Evolutionary conservation across 768 basidiomycete species (phyloP).

Genomic region (Lactifluus rugatus): DNA sequence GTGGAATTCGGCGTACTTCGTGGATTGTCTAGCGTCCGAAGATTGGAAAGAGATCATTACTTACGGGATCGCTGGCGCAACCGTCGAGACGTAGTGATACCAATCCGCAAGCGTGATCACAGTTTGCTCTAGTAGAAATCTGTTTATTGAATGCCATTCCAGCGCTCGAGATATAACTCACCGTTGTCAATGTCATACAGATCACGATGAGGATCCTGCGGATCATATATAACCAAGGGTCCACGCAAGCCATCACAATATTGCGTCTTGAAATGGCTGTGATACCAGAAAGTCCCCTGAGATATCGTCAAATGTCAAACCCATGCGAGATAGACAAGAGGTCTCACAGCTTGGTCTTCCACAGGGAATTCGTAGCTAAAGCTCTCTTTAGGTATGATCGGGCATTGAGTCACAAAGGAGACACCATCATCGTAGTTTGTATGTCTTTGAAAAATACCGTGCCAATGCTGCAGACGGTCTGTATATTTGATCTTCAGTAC

Average conservation of each 20-base stretch:
- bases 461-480: constrained; percentile 39
- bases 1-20: constrained; percentile 15
- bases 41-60: neutral
- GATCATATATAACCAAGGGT: constrained; percentile 23
- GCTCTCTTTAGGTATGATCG: constrained; percentile 31
- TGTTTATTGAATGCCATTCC: neutral
- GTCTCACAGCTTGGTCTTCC: constrained; percentile 26
- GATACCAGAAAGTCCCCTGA: constrained; percentile 28
- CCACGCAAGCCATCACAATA: constrained; percentile 29
- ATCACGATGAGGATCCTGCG: constrained; percentile 19
- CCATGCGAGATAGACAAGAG: constrained; percentile 25
- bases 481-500: neutral
- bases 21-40: neutral
- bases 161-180: neutral
- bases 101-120: constrained; percentile 24
- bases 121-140: constrained; percentile 12
- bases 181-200: constrained; percentile 24
- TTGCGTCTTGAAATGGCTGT: constrained; percentile 30
- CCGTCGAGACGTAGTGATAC: constrained; percentile 11
- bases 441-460: constrained; percentile 36
- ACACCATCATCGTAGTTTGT: constrained; percentile 39
- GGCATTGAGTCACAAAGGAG: constrained; percentile 35
- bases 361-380: constrained; percentile 34
- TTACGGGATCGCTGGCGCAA: neutral
- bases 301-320: neutral